Conservation (phyloP, 1,284 basidiomycete species). For the Irpex rosettiformis region DNA sequence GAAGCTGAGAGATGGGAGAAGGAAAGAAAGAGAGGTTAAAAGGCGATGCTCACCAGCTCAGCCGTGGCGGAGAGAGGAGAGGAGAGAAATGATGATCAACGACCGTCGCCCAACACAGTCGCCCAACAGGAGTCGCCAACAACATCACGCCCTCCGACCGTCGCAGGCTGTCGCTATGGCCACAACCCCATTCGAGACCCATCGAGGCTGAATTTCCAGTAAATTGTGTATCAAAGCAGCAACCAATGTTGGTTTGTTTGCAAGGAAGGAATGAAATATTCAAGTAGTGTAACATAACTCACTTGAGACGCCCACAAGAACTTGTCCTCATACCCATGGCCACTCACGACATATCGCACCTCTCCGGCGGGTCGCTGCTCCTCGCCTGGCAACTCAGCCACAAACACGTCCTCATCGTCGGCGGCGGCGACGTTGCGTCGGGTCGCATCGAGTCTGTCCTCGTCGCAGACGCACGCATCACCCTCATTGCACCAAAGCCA, state of each 20-base stretch:
- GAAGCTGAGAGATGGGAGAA: slow-evolving; percentile 24
- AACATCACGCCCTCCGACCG: no score
- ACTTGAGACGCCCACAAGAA: no score
- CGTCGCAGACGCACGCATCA: slow-evolving; percentile 57
- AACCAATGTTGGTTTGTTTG: no score
- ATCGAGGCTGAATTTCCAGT: not conserved
- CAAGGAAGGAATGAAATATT: no score
- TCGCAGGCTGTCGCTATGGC: slow-evolving; percentile 28
- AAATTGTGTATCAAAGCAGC: no score
- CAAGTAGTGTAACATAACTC: no score
- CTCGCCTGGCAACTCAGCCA: slow-evolving; percentile 86
- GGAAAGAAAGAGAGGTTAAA: slow-evolving; percentile 25
- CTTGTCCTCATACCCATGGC: no score
- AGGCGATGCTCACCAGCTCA: slow-evolving; percentile 11
- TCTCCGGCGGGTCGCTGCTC: slow-evolving; percentile 66
- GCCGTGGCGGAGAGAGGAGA: slow-evolving; percentile 18
- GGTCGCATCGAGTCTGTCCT: slow-evolving; percentile 75
- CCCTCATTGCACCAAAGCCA: slow-evolving; percentile 56
- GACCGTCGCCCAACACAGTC: slow-evolving; percentile 10
- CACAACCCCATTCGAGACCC: slow-evolving; percentile 11
- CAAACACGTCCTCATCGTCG: slow-evolving; percentile 81
- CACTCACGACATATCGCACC: slow-evolving; percentile 20
- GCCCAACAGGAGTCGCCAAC: no score
- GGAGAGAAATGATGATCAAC: slow-evolving; percentile 9
- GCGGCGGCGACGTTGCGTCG: slow-evolving; percentile 86